Conservation (phyloP, 2,329 filamentous ascomycete species). For the Clarireedia paspali region DNA sequence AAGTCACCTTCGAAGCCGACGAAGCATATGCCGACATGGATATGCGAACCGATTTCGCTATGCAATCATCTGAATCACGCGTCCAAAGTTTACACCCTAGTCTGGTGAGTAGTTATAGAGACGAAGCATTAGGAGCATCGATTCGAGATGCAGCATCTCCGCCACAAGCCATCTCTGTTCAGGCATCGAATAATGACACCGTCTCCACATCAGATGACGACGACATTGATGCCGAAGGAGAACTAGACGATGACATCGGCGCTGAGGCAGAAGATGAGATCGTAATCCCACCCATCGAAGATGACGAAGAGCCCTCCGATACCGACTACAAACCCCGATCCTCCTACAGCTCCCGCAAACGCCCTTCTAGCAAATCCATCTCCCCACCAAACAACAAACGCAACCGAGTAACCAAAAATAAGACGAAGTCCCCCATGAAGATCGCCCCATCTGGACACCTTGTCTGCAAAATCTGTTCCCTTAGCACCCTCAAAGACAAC, state of each 20-base stretch:
- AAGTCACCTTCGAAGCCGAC: constrained; percentile 14
- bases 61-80: neutral
- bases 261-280: constrained; percentile 6
- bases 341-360: constrained; percentile 15
- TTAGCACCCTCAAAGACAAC: constrained; percentile 38
- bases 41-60: constrained; percentile 5
- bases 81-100: neutral
- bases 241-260: constrained; percentile 13
- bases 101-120: constrained; percentile 7
- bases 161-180: neutral
- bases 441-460: neutral
- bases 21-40: constrained; percentile 16
- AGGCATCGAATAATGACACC: constrained; percentile 9
- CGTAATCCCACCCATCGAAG: constrained; percentile 1
- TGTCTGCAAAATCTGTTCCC: constrained; percentile 15
- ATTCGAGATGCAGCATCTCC: constrained; percentile 20
- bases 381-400: constrained; percentile 13
- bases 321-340: constrained; percentile 20
- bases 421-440: constrained; percentile 3
- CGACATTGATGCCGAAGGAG: constrained; percentile 12
- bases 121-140: constrained; percentile 22
- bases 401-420: constrained; percentile 12
- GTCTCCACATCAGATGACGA: constrained; percentile 11
- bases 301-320: constrained; percentile 17
- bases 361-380: constrained; percentile 3